A percentile compares a stretch with the other conserved stretches of the same genome.
Evolutionary conservation across 2,329 filamentous ascomycete species (phyloP).

Genomic region (Fusarium metavorans): DNA sequence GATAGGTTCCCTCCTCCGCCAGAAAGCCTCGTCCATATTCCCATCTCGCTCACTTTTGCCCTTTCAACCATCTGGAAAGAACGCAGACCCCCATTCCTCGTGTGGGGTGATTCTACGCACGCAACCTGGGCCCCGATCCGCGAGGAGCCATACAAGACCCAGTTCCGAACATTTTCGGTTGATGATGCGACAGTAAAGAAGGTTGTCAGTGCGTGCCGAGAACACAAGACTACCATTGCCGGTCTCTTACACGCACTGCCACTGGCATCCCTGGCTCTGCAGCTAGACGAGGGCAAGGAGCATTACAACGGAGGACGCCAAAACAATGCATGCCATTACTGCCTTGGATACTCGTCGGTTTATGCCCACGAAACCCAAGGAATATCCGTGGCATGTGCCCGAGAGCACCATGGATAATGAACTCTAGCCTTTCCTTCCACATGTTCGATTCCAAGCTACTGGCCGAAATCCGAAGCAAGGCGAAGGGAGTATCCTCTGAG

Average conservation of each 20-base stretch:
- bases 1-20: conserved; percentile 39
- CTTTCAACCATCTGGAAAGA: conserved; percentile 34
- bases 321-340: conserved; percentile 32
- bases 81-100: conserved; percentile 26
- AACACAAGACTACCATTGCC: conserved; percentile 46
- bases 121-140: conserved; percentile 43
- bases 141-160: conserved; percentile 32
- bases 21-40: conserved; percentile 39
- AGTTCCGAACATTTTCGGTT: conserved; percentile 34
- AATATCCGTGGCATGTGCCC: conserved; percentile 31
- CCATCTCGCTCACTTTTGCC: conserved; percentile 30
- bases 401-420: conserved; percentile 35
- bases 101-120: conserved; percentile 14
- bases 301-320: conserved; percentile 20
- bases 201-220: conserved; percentile 41
- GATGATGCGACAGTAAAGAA: conserved; percentile 23
- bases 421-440: conserved; percentile 31
- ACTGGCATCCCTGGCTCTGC: conserved; percentile 38
- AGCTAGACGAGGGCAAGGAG: conserved; percentile 16
- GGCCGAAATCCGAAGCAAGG: conserved; percentile 33
- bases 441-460: conserved; percentile 14
- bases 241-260: conserved; percentile 44
- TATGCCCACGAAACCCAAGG: conserved; percentile 17
- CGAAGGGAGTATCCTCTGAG: conserved; percentile 11
- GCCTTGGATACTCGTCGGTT: conserved; percentile 35